Base-by-base conservation (phyloP, 106 monocot species). In the Dendrobium nobile region DNA sequence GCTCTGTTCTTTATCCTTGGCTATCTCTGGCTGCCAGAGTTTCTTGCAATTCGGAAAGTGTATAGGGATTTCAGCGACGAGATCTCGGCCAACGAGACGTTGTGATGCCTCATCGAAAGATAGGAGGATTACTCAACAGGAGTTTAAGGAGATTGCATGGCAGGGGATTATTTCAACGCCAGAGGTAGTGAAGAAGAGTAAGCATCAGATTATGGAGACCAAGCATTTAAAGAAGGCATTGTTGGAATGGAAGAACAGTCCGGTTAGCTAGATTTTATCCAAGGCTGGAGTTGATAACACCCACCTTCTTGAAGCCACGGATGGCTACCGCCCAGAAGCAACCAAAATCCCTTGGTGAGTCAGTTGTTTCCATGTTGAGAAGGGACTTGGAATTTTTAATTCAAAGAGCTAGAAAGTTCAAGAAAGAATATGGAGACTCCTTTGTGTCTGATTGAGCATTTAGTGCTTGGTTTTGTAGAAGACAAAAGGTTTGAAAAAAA, bases 71-170 rank as follows among this genome's bases (percentile, higher is more conserved):
- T 94, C 87, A 79, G 93, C 27, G 86, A 89, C 80, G 86, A 88
- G 81, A 68, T 94, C 82, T 85, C 83, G 81, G 84, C 54, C 78
- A 81, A 58, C 81, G 43, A 13, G 73, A 83, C 40, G 82, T 92
- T 95, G 95, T 77, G 86, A 84, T 33, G 89, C 94, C 74, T 47
- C 92, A 28, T 47, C 92, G 24, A 88, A 79, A 26, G 90, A 90
- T 79, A 94, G 89, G 83, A 88, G 85, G 99, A 93, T 95, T 74
- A 87, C 87, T 4, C 99, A 95, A 80, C 91, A 95, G 86, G 99
- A 99, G 19, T 99, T 99, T 55, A 95, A 93, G 55, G 95, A 95
- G 65, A 95, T 99, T 93, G 95, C 93, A 73, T 99, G 99, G 99
- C 99, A 99, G 95, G 93, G 84, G 54, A 91, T 99, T 75, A 93